Percentiles rank a stretch among this genome's conserved stretches.
phyloP scores from a whole-genome alignment of 352 stramenopile genomes.

The Globisporangium rhizosaccharum region DNA sequence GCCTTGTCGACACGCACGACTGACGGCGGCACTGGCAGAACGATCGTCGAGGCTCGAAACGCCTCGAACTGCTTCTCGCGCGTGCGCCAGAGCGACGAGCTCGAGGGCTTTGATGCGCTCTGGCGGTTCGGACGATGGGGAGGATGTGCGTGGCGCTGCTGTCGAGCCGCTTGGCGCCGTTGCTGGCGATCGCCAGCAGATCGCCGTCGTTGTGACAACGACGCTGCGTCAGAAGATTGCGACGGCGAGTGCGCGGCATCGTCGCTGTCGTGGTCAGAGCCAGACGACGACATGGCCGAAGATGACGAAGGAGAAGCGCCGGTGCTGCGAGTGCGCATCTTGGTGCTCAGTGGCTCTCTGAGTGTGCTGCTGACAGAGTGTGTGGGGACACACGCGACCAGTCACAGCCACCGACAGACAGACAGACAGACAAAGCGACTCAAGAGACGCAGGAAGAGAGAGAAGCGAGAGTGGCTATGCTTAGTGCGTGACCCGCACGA shows the following conservation, averaged over 20 bases:
- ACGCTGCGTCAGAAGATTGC: background rate
- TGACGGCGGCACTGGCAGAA: slow-evolving; percentile 55
- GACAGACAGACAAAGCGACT: too few relatives aligned
- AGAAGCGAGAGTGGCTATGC: too few relatives aligned
- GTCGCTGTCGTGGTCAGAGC: background rate
- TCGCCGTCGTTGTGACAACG: background rate
- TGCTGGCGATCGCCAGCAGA: slow-evolving; percentile 5
- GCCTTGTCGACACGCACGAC: slow-evolving; percentile 49
- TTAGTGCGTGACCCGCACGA: too few relatives aligned
- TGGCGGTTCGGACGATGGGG: too few relatives aligned
- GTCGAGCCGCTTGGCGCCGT: slow-evolving; percentile 4
- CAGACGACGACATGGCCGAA: background rate
- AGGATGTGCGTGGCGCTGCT: background rate
- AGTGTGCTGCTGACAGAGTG: too few relatives aligned
- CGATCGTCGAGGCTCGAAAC: slow-evolving; percentile 56
- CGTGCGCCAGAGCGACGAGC: slow-evolving; percentile 36
- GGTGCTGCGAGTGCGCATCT: background rate
- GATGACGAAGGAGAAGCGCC: background rate
- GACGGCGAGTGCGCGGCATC: background rate
- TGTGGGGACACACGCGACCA: too few relatives aligned
- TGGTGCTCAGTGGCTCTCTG: too few relatives aligned
- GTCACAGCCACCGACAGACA: too few relatives aligned
- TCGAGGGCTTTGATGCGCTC: too few relatives aligned
- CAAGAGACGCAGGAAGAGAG: too few relatives aligned
- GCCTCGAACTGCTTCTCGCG: slow-evolving; percentile 76